Evolutionary conservation across 1,284 basidiomycete genomes (phyloP), one percentile per base, ranked within the genome.

Genomic region (Cryptococcus floricola): DNA sequence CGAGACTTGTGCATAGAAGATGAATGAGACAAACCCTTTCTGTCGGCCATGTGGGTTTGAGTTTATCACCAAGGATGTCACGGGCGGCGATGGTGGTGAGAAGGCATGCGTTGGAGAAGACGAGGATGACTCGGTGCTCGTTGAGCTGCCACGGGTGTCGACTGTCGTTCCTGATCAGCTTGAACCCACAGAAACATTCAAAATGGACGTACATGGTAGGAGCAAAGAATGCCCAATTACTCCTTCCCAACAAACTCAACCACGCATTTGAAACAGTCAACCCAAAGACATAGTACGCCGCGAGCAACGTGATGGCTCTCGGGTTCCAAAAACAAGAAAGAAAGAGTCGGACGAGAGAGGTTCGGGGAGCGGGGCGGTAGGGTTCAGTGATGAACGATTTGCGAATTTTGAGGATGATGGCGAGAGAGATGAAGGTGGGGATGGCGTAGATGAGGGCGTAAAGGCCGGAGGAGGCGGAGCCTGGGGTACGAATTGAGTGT

Each of bases 371-470:
- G 25, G 25, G 53, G 42, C n/a, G 53, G 27, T 27, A 60, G 19
- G 52, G 60, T 48, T 48, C 59, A 14, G 63, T 65, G 37, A 74
- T 67, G 48, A 62, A 65, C 14, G 62, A 53, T 25, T 64, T 55
- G 4, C 70, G 54, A 0, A 57, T 57, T 7, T 59, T 60, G 1
- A 73, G 57, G 7, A 68, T 49, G 3, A 63, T 54, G 45, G 62
- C 64, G 12, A 66, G 41, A 25, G 57, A 39, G 13, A 59, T 28
- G 34, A 68, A 83, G 59, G 83, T 79, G 69, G 83, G 81, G 56
- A 59, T 82, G 19, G 69, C 78, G 59, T 85, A 81, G 74, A 80
- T 78, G 72, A 87, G 84, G 65, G 76, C 68, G 39, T 87, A 83
- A 9, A 66, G 62, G 25, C 65, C 63, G 8, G 53, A 46, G 19